Percentiles rank a stretch among this genome's conserved stretches.
Evolutionary conservation across 208 protist species (phyloP).

Genomic region (Leishmania martiniquensis): DNA sequence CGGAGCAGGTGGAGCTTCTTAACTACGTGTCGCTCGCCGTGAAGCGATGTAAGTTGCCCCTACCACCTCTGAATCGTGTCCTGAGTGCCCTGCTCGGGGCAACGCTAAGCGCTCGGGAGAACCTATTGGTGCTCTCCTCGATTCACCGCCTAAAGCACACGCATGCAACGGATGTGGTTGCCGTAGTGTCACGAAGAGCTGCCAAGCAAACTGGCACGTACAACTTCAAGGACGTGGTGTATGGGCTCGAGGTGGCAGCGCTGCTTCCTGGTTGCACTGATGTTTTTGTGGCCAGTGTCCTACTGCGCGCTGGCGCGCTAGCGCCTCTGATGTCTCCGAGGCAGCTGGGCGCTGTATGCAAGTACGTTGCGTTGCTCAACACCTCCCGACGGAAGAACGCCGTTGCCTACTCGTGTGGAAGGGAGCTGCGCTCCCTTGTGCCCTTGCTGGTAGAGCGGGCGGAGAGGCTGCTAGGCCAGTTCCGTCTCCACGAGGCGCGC

Average conservation of each 20-base stretch:
- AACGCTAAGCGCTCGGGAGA: conserved; percentile 47
- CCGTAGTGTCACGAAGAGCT: conserved; percentile 54
- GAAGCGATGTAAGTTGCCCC: conserved; percentile 70
- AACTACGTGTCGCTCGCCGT: conserved; percentile 62
- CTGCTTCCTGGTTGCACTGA: conserved; percentile 56
- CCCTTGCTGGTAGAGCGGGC: conserved; percentile 61
- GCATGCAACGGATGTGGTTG: conserved; percentile 44
- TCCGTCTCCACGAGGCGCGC: conserved; percentile 70
- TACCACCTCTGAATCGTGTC: conserved; percentile 53
- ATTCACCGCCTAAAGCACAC: conserved; percentile 60
- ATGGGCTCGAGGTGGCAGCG: conserved; percentile 65
- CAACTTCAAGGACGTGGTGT: conserved; percentile 69
- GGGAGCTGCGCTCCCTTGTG: conserved; percentile 66
- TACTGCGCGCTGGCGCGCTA: conserved; percentile 52
- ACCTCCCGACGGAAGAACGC: conserved; percentile 37
- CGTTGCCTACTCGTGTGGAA: conserved; percentile 44
- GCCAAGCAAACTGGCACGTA: conserved; percentile 47
- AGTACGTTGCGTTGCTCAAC: conserved; percentile 77
- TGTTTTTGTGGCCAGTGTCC: conserved; percentile 49
- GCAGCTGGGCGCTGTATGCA: conserved; percentile 68
- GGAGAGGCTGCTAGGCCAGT: conserved; percentile 66
- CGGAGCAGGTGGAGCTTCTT: conserved; percentile 46
- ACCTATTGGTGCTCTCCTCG: conserved; percentile 63
- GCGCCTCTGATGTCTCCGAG: conserved; percentile 39
- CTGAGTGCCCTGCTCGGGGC: conserved; percentile 42